Evolutionary conservation across 1,139 yeast species (phyloP), one percentile per base, ranked within the genome.

Genomic region (Blastobotrys arbuscula): DNA sequence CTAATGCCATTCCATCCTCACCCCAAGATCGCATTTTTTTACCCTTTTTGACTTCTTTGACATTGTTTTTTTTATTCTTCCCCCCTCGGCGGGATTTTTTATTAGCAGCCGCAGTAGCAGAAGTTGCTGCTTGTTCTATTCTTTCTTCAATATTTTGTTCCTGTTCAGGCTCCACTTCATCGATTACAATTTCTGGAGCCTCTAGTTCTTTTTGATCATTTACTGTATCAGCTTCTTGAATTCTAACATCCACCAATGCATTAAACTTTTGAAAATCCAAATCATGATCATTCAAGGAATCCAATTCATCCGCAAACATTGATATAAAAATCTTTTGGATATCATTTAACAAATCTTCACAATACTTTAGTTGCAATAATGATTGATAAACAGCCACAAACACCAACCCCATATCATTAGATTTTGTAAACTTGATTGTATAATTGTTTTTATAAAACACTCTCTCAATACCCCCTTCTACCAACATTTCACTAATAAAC

Each of bases 401-500:
- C n/a, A 62, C 59, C 40, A 67, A 50, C 5, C 67, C 69, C 21
- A 61, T 58, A 34, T 66, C 70, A 44, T 67, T 66, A 35, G 62
- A 59, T 6, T 61, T 59, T 3, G 64, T 53, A 53, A 66, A 68
- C 51, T 62, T 67, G 54, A 67, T 74, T 39, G 69, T 71, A 62
- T 52, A 74, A 54, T 60, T 62, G 37, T 16, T 23, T 42, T 57
- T 55, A 20, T 58, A 55, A 42, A 53, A 61, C 12, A 53, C 45
- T 28, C 55, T 45, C 20, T 50, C 49, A 20, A 39, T 52, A 43
- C 23, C 52, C 45, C 62, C 64, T 35, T 68, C 69, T 26, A 81
- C 72, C 56, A 81, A 71, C 26, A 75, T 72, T 43, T 75, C 72
- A 20, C 73, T 70, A 47, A 82, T 71, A 48, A 81, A 73, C 5